Evolutionary conservation across 768 basidiomycete genomes (phyloP).

Genomic region (Candolleomyces aberdarensis): DNA sequence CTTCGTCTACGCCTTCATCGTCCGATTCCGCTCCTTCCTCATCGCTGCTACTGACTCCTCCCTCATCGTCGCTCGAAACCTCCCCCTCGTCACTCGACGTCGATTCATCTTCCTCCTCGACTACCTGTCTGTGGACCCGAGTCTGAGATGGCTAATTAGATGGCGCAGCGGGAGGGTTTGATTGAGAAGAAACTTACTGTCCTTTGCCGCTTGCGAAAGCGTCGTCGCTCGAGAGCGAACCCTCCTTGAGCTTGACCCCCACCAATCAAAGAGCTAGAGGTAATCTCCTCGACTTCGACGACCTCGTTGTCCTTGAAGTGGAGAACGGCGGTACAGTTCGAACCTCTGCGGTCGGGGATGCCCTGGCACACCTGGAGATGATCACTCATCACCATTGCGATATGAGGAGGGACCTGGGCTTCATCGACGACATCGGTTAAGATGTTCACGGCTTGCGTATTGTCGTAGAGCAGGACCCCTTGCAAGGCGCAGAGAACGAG

Average conservation of each 20-base stretch:
- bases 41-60: neutral
- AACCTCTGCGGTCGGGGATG: slow-evolving; percentile 28
- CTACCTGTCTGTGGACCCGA: neutral
- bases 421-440: slow-evolving; percentile 31
- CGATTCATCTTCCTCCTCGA: neutral
- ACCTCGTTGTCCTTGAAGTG: neutral
- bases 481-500: slow-evolving; percentile 40
- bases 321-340: slow-evolving; percentile 20
- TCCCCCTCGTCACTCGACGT: neutral
- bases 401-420: slow-evolving; percentile 22
- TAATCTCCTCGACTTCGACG: neutral
- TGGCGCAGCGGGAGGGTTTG: too few relatives aligned
- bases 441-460: slow-evolving; percentile 27
- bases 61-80: neutral
- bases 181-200: neutral
- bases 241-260: neutral
- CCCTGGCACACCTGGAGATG: slow-evolving; percentile 36
- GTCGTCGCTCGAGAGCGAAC: neutral
- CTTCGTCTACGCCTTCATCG: too few relatives aligned
- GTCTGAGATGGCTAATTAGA: neutral
- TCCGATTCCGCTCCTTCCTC: neutral
- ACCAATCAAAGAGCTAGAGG: neutral
- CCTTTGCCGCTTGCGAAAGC: neutral
- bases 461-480: slow-evolving; percentile 33
- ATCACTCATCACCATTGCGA: slow-evolving; percentile 22